phyloP scores from a whole-genome alignment of 345 rosid species.

The Ricinus communis region DNA sequence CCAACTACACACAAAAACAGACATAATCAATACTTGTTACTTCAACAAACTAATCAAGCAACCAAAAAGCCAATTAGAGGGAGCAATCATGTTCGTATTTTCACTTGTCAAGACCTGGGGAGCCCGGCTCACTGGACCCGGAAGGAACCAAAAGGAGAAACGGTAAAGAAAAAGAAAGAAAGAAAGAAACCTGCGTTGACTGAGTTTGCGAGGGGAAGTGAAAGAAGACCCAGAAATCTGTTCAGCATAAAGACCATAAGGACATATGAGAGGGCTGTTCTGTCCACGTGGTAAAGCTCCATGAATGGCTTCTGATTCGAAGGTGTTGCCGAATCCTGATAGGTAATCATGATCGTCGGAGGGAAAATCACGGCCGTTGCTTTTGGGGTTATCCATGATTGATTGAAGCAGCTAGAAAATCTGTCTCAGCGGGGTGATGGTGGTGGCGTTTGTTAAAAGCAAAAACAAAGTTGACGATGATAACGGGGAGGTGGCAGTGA shows the following conservation, averaged over 20 bases:
- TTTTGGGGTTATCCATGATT: background rate
- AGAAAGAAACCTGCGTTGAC: conserved; percentile 56
- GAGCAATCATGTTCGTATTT: too few relatives aligned
- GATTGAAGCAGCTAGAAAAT: too few relatives aligned
- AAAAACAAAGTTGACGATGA: too few relatives aligned
- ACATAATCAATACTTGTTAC: too few relatives aligned
- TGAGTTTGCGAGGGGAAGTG: conserved; percentile 84
- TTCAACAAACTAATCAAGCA: background rate
- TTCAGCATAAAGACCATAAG: conserved; percentile 90
- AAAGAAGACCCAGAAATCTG: conserved; percentile 96
- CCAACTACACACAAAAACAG: conserved; percentile 51
- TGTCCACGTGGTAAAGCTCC: conserved; percentile 81
- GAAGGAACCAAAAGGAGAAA: too few relatives aligned
- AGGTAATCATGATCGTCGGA: conserved; percentile 42
- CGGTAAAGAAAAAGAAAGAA: background rate
- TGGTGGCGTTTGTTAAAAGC: too few relatives aligned
- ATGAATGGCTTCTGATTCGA: conserved; percentile 74
- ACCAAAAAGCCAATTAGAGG: too few relatives aligned
- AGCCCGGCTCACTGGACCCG: too few relatives aligned
- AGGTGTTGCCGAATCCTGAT: conserved; percentile 69
- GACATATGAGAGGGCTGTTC: conserved; percentile 85
- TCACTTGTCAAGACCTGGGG: too few relatives aligned
- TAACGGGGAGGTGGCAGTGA: background rate
- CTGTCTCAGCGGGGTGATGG: too few relatives aligned
- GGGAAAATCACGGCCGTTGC: conserved; percentile 22